A percentile compares a stretch with the other conserved stretches of the same genome.
Conservation (phyloP, 768 basidiomycete genomes). For the Gymnopilus dilepis region DNA sequence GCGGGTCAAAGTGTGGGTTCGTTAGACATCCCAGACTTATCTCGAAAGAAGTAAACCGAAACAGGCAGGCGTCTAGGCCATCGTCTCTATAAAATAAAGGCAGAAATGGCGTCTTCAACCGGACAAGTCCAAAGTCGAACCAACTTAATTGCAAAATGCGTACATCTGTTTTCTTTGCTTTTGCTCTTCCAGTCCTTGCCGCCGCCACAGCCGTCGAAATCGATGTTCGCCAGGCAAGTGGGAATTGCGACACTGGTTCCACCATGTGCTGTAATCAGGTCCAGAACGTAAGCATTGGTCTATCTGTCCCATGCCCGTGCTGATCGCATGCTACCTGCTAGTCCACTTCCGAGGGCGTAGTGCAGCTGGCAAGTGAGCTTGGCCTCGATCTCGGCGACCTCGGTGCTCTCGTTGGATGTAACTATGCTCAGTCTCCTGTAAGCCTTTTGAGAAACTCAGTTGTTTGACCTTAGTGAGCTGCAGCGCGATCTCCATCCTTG, state of each 20-base stretch:
- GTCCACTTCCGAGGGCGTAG: too few species aligned
- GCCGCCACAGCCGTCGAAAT: slow-evolving; percentile 22
- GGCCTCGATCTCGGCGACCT: slow-evolving; percentile 13
- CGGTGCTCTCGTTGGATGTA: slow-evolving; percentile 9
- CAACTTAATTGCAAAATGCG: slow-evolving; percentile 26
- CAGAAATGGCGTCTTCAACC: too few species aligned
- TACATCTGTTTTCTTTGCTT: slow-evolving; percentile 20
- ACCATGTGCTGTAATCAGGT: slow-evolving; percentile 27
- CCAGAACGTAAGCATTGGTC: slow-evolving; percentile 22
- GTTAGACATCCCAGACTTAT: too few species aligned
- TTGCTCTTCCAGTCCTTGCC: slow-evolving; percentile 28
- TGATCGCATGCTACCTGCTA: too few species aligned
- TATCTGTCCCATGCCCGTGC: too few species aligned
- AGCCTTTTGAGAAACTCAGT: neutral
- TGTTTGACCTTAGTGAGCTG: slow-evolving; percentile 13
- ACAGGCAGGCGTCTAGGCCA: too few species aligned
- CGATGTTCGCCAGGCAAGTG: slow-evolving; percentile 4
- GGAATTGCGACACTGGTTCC: slow-evolving; percentile 25
- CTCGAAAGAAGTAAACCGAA: too few species aligned
- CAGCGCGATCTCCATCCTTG: slow-evolving; percentile 18
- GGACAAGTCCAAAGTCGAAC: too few species aligned
- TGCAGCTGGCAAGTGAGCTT: slow-evolving; percentile 9
- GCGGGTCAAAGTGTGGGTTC: too few species aligned
- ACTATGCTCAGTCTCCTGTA: neutral
- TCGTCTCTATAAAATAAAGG: too few species aligned